Evolutionary conservation across 495 filamentous ascomycete species (phyloP).

Genomic region (Xanthoparmelia taractica): DNA sequence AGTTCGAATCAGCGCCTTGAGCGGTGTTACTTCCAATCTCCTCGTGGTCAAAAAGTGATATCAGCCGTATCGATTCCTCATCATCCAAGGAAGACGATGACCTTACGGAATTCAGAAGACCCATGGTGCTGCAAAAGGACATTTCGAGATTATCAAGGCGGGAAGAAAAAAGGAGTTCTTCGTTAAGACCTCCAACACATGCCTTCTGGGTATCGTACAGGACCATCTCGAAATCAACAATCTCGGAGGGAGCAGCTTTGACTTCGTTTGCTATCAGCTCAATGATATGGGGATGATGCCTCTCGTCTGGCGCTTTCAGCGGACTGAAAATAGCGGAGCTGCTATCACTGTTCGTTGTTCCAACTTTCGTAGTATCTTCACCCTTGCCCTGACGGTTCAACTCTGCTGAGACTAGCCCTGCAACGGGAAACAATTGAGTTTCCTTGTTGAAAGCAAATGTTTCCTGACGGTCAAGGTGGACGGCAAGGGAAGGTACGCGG

Average conservation of each 20-base stretch:
- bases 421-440: slow-evolving; percentile 87
- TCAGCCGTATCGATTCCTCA: slow-evolving; percentile 75
- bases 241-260: slow-evolving; percentile 55
- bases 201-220: slow-evolving; percentile 92
- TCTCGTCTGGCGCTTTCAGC: slow-evolving; percentile 65
- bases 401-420: slow-evolving; percentile 76
- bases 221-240: slow-evolving; percentile 91
- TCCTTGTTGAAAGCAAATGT: slow-evolving; percentile 94
- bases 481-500: slow-evolving; percentile 83
- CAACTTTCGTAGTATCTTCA: slow-evolving; percentile 11
- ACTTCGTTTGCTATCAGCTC: slow-evolving; percentile 78
- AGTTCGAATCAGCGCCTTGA: slow-evolving; percentile 88
- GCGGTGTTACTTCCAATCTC: slow-evolving; percentile 88
- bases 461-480: slow-evolving; percentile 81
- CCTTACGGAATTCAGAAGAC: slow-evolving; percentile 73
- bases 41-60: slow-evolving; percentile 94
- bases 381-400: slow-evolving; percentile 61
- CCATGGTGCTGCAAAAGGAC: slow-evolving; percentile 80
- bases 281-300: slow-evolving; percentile 83
- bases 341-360: slow-evolving; percentile 29
- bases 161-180: slow-evolving; percentile 90
- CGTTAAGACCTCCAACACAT: slow-evolving; percentile 78
- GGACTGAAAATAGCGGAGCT: slow-evolving; percentile 51
- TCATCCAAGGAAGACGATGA: slow-evolving; percentile 53
- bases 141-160: slow-evolving; percentile 92